A percentile compares a stretch with the other conserved stretches of the same genome.
Evolutionary conservation across 2,329 filamentous ascomycete genomes (phyloP).

Genomic region (Aspergillus fischeri): DNA sequence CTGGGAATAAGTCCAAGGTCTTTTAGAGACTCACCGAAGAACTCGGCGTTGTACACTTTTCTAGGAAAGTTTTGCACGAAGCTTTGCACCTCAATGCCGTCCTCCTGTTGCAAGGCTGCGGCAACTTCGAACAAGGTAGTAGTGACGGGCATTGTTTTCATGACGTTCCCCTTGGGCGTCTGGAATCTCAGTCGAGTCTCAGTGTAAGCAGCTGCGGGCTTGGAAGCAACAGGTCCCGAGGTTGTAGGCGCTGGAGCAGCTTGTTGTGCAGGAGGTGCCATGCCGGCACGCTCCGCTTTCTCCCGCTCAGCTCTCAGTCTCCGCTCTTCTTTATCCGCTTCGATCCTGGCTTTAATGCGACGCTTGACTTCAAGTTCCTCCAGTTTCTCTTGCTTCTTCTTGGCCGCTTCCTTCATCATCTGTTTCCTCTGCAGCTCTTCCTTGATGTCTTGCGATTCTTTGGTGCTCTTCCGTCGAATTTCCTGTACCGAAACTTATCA

Average conservation of each 20-base stretch:
- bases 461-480: slow-evolving; percentile 80
- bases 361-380: slow-evolving; percentile 83
- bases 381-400: slow-evolving; percentile 82
- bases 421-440: slow-evolving; percentile 85
- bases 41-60: slow-evolving; percentile 70
- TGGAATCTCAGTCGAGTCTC: slow-evolving; percentile 81
- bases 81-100: slow-evolving; percentile 64
- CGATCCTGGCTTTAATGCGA: slow-evolving; percentile 87
- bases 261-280: slow-evolving; percentile 48
- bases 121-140: slow-evolving; percentile 93
- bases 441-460: slow-evolving; percentile 82
- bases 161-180: slow-evolving; percentile 68
- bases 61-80: slow-evolving; percentile 85
- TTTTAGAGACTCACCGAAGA: slow-evolving; percentile 87
- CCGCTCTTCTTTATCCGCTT: slow-evolving; percentile 87
- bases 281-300: slow-evolving; percentile 82
- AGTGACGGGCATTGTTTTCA: slow-evolving; percentile 83
- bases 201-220: slow-evolving; percentile 67
- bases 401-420: slow-evolving; percentile 83
- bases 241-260: slow-evolving; percentile 42
- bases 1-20: slow-evolving; percentile 88
- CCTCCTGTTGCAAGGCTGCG: slow-evolving; percentile 67
- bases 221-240: slow-evolving; percentile 50
- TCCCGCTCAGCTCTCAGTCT: slow-evolving; percentile 78
- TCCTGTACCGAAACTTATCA: slow-evolving; percentile 37